Base-by-base conservation (phyloP, 208 protist species). In the Leishmania aethiopica region DNA sequence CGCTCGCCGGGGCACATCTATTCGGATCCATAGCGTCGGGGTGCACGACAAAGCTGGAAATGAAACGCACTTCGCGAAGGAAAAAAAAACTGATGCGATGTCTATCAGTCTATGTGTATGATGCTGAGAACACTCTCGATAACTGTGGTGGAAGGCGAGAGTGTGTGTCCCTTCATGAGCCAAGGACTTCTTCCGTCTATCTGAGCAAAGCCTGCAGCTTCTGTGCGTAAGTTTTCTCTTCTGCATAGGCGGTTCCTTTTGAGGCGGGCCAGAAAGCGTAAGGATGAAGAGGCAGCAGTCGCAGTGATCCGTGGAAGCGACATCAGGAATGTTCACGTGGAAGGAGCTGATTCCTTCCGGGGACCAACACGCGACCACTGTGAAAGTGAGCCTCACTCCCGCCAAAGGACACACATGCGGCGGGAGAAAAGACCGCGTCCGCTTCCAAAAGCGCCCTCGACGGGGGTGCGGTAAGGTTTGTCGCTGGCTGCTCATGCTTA, bases 21-120 rank as follows among this genome's bases (percentile, higher is more conserved):
- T 74, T 13, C 4, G 10, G 49, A 40, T 77, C 67, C 75, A 83
- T 81, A 81, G 86, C 84, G 62, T 51, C 13, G 35, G 11, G 25
- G 19, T n/a, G 22, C 15, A 45, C 3, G 7, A 22, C 8, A 35
- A 59, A 37, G 19, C 19, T 45, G 6, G 51, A 55, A 42, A 15
- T 45, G 53, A 78, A 71, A 62, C 25, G 28, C 22, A 40, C 59
- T 45, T 76, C 49, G 17, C 28, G 19, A 76, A 47, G 0, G 0
- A 47, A 47, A 55, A 60, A 62, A 60, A 62, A 55, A n/a, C 25
- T 49, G 69, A 74, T 74, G 6, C 49, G 1, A 74, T 74, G 69
- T 78, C n/a, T 66, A 78, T 77, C 73, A 17, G 37, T 62, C 37
- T 60, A 77, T 77, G 49, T 40, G 40, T 72, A 11, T 53, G 45